Evolutionary conservation across 169 alveolate species (phyloP).

Genomic region (Plasmodium adleri): DNA sequence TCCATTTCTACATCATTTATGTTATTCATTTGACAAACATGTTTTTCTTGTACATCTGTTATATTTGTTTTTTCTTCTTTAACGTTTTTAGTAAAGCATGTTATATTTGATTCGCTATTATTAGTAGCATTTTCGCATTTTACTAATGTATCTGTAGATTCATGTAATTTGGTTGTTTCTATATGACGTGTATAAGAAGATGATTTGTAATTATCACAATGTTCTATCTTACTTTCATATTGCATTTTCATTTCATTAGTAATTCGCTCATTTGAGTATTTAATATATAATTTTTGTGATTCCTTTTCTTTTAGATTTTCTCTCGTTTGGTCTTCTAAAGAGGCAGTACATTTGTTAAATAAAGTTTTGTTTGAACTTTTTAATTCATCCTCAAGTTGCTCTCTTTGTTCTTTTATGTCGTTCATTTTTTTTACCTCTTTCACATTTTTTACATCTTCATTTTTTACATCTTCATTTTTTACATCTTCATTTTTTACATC

Average conservation of each 20-base stretch:
- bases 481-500: too few species aligned
- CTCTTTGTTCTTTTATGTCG: too few species aligned
- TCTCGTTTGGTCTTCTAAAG: neutral
- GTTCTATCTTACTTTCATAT: neutral
- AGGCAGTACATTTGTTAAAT: neutral
- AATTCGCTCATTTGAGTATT: too few species aligned
- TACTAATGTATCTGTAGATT: neutral
- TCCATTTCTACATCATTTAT: neutral
- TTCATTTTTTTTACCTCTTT: too few species aligned
- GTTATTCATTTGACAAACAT: neutral
- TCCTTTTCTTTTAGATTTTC: neutral
- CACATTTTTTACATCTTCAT: too few species aligned
- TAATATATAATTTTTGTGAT: too few species aligned
- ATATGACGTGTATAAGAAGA: slow-evolving; percentile 2
- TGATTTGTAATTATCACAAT: neutral
- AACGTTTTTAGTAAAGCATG: neutral
- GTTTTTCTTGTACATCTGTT: neutral
- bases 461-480: too few species aligned
- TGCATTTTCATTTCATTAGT: neutral
- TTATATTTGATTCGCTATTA: neutral
- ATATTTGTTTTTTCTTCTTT: slow-evolving; percentile 16
- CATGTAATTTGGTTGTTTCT: neutral
- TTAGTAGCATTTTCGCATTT: neutral
- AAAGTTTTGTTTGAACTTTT: too few species aligned
- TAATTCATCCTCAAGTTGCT: too few species aligned